Evolutionary conservation across 192 early-diverging fungal species (phyloP).

Genomic region (Coemansia sp.): DNA sequence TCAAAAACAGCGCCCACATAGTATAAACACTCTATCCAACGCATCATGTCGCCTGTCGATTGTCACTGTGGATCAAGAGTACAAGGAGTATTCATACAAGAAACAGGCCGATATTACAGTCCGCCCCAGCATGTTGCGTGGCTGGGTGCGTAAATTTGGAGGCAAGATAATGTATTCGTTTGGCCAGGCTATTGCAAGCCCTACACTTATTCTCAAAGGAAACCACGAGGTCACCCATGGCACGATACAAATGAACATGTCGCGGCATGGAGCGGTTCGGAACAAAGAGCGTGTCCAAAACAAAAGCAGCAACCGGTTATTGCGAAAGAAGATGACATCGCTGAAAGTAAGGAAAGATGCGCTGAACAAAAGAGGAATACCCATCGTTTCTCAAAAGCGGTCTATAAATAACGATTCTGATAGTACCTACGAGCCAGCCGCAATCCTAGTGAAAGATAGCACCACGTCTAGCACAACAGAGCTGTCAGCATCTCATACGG

Average conservation of each 20-base stretch:
- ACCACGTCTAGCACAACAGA: neutral
- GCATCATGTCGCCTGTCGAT: slow-evolving; percentile 46
- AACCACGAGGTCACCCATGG: slow-evolving; percentile 52
- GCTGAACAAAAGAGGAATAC: neutral
- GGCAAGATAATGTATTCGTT: slow-evolving; percentile 54
- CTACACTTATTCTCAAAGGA: slow-evolving; percentile 37
- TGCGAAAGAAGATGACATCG: slow-evolving; percentile 5
- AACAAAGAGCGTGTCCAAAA: neutral
- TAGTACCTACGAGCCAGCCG: neutral
- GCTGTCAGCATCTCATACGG: neutral
- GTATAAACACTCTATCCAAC: slow-evolving; percentile 20
- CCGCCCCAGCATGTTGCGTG: slow-evolving; percentile 40
- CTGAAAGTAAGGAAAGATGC: neutral
- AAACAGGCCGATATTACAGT: slow-evolving; percentile 32
- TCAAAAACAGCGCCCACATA: slow-evolving; percentile 33
- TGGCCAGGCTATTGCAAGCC: slow-evolving; percentile 48
- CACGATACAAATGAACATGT: slow-evolving; percentile 44
- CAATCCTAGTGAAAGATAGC: neutral
- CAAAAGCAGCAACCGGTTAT: neutral
- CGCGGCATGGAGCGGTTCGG: slow-evolving; percentile 14
- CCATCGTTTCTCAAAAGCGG: neutral
- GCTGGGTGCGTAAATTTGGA: slow-evolving; percentile 39
- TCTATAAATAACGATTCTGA: neutral
- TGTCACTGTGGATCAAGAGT: slow-evolving; percentile 36
- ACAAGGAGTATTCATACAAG: slow-evolving; percentile 47